Conservation (phyloP, 2,329 filamentous ascomycete genomes). For the Xylariaceae sp. region DNA sequence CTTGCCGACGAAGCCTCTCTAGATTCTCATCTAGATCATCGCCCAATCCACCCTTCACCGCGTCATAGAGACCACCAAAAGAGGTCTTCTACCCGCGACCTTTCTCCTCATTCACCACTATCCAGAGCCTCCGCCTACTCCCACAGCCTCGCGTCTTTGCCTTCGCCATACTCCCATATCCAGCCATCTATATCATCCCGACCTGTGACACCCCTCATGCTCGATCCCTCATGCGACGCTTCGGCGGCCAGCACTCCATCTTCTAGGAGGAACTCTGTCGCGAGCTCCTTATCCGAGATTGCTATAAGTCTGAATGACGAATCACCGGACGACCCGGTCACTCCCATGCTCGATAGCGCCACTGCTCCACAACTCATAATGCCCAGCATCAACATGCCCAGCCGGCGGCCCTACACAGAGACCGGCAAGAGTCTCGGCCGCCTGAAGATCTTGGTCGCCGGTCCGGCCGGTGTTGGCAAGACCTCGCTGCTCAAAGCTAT, state of each 20-base stretch:
- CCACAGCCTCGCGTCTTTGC: slow-evolving; percentile 32
- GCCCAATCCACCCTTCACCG: slow-evolving; percentile 22
- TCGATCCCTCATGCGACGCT: slow-evolving; percentile 38
- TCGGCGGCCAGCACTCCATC: slow-evolving; percentile 45
- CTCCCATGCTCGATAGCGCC: slow-evolving; percentile 44
- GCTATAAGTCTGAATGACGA: slow-evolving; percentile 45
- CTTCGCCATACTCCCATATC: slow-evolving; percentile 17
- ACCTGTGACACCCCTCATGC: slow-evolving; percentile 45
- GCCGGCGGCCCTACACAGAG: slow-evolving; percentile 84
- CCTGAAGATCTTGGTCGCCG: slow-evolving; percentile 84
- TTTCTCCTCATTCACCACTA: slow-evolving; percentile 27
- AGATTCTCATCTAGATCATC: slow-evolving; percentile 38
- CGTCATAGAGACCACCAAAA: slow-evolving; percentile 35
- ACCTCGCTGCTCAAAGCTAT: slow-evolving; percentile 87
- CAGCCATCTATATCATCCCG: slow-evolving; percentile 37
- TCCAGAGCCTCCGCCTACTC: slow-evolving; percentile 31
- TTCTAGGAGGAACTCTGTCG: slow-evolving; percentile 52
- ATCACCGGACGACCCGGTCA: slow-evolving; percentile 41
- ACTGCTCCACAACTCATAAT: slow-evolving; percentile 83
- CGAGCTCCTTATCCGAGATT: slow-evolving; percentile 47
- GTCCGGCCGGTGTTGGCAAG: slow-evolving; percentile 74
- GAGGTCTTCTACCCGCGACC: slow-evolving; percentile 8
- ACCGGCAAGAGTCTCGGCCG: slow-evolving; percentile 79
- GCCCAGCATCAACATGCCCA: slow-evolving; percentile 92
- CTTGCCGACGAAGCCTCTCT: slow-evolving; percentile 50